phyloP scores from a whole-genome alignment of 805 yeast genomes.

The Kluyveromyces lactis region DNA sequence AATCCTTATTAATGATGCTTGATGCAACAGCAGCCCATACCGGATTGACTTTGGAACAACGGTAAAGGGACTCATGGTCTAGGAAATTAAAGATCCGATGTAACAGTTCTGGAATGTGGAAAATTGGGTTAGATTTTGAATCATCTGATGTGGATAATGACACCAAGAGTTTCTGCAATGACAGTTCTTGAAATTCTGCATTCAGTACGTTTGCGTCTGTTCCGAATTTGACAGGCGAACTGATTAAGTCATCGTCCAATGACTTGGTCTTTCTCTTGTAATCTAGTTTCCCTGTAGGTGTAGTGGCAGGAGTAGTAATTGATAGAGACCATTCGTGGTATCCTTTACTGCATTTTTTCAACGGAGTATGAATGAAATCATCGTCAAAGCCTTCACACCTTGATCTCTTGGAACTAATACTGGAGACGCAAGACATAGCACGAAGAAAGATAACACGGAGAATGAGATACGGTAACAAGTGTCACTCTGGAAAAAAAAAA shows the following conservation, averaged over 20 bases:
- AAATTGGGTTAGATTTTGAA: constrained; percentile 35
- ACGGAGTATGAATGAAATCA: not conserved
- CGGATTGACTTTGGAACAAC: not conserved
- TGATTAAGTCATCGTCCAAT: not conserved
- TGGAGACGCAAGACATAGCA: not conserved
- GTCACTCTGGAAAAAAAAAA: too few relatives aligned
- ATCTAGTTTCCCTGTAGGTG: not conserved
- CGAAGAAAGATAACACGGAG: too few relatives aligned
- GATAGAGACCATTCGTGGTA: constrained; percentile 2
- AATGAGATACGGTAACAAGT: too few relatives aligned
- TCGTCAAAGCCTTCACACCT: not conserved
- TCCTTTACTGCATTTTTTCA: not conserved
- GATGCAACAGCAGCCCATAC: constrained; percentile 1
- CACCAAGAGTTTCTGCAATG: not conserved
- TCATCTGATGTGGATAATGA: not conserved
- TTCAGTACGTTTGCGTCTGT: not conserved
- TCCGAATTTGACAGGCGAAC: not conserved
- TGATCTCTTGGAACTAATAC: constrained; percentile 1
- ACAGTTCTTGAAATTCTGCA: not conserved
- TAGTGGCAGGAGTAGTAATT: not conserved
- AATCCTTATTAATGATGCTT: not conserved
- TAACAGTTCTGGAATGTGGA: constrained; percentile 71
- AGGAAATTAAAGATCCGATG: constrained; percentile 50
- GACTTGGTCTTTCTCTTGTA: not conserved
- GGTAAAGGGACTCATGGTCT: constrained; percentile 38